Evolutionary conservation across 495 filamentous ascomycete genomes (phyloP).

Genomic region (Hypoxylon intermedium): DNA sequence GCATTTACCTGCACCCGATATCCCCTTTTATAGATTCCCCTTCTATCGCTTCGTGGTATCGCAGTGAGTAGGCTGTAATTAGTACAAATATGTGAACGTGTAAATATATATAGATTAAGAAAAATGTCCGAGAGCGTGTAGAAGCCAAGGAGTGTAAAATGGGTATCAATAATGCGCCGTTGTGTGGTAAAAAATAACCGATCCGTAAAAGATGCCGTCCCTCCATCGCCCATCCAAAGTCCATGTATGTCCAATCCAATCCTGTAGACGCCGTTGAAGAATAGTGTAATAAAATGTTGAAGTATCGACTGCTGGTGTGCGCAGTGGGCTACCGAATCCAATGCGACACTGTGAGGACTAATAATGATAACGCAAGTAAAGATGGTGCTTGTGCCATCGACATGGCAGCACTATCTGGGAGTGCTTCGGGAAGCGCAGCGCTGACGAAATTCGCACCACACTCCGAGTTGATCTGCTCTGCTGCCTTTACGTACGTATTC

Average conservation of each 20-base stretch:
- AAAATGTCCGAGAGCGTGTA: slow-evolving; percentile 3
- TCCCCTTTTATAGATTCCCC: background rate
- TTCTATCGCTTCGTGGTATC: slow-evolving; percentile 5
- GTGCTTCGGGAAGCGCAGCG: slow-evolving; percentile 59
- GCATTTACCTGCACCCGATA: background rate
- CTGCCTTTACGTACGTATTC: slow-evolving; percentile 67
- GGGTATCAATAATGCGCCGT: slow-evolving; percentile 38
- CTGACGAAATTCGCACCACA: slow-evolving; percentile 72
- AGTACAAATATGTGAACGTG: background rate
- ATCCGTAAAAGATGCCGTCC: slow-evolving; percentile 31
- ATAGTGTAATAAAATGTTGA: background rate
- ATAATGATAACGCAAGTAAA: slow-evolving; percentile 28
- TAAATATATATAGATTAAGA: slow-evolving; percentile 3
- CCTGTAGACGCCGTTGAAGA: slow-evolving; percentile 31
- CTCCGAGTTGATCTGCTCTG: slow-evolving; percentile 66
- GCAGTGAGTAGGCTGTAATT: background rate
- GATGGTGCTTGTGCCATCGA: slow-evolving; percentile 28
- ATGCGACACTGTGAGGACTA: slow-evolving; percentile 20
- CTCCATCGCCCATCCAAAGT: slow-evolving; percentile 20
- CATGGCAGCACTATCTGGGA: slow-evolving; percentile 17
- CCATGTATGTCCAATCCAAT: slow-evolving; percentile 10
- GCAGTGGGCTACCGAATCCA: slow-evolving; percentile 20
- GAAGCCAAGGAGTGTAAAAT: slow-evolving; percentile 18
- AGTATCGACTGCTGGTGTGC: background rate
- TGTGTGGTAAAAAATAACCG: slow-evolving; percentile 19